These are phyloP conservation scores for Lithohypha guttulata DNA, from an alignment of 2,329 filamentous ascomycete species.

Conservation along the genomic window DNA sequence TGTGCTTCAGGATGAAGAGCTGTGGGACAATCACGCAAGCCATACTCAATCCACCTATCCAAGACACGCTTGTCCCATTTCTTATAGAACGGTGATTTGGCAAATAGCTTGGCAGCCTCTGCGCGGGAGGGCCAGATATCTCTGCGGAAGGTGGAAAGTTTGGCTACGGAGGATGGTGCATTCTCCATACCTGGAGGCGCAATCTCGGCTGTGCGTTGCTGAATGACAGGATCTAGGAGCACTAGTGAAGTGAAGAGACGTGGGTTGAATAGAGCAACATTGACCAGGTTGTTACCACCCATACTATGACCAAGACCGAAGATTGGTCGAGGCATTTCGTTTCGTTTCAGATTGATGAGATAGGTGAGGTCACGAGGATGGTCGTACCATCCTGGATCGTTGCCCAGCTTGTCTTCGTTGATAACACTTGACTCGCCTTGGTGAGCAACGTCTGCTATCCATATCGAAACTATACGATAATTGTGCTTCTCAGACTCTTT, in stretches of 20 bases:
- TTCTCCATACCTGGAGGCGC: conserved; percentile 12
- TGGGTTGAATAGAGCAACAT: conserved; percentile 54
- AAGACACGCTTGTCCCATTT: conserved; percentile 74
- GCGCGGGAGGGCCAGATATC: conserved; percentile 72
- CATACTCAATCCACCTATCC: conserved; percentile 59
- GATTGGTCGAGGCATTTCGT: conserved; percentile 46
- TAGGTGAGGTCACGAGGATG: conserved; percentile 67
- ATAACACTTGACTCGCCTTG: conserved; percentile 64
- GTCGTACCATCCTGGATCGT: conserved; percentile 73
- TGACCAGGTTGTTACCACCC: conserved; percentile 50
- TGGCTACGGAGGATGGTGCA: conserved; percentile 41
- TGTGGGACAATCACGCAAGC: conserved; percentile 63
- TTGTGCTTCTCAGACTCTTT: conserved; percentile 43
- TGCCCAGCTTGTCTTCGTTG: conserved; percentile 61
- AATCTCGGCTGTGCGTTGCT: conserved; percentile 12
- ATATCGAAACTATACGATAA: conserved; percentile 60
- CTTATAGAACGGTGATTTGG: conserved; percentile 63
- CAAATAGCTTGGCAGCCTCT: conserved; percentile 57
- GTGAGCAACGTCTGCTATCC: conserved; percentile 69
- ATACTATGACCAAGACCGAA: conserved; percentile 78
- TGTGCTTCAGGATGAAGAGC: conserved; percentile 36
- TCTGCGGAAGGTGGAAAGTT: conserved; percentile 59
- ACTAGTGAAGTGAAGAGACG: conserved; percentile 62
- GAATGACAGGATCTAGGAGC: conserved; percentile 52
- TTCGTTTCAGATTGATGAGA: conserved; percentile 26